Percentiles rank a stretch among this genome's conserved stretches.
These are phyloP conservation scores for Cocos nucifera DNA, from an alignment of 176 grass and related monocot genomes.

Conservation along the genomic window DNA sequence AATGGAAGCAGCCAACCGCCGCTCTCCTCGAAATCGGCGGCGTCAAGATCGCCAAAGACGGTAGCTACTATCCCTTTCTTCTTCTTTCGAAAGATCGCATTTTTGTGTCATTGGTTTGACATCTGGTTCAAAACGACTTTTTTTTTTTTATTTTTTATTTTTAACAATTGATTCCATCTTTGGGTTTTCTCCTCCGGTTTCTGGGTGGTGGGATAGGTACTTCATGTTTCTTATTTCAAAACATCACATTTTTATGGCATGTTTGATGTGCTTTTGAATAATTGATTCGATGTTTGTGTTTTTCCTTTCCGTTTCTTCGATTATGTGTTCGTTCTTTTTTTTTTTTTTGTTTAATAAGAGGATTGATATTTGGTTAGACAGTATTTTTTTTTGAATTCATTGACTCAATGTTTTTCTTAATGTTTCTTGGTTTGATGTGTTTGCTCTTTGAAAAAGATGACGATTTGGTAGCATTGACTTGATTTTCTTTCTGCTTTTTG, in stretches of 20 bases:
- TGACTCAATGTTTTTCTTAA: too few species aligned
- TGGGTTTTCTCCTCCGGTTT: not conserved
- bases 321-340: too few species aligned
- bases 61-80: conserved; percentile 21
- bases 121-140: not conserved
- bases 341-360: too few species aligned
- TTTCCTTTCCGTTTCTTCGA: too few species aligned
- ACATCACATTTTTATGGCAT: too few species aligned
- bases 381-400: too few species aligned
- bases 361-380: too few species aligned
- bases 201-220: conserved; percentile 23
- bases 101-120: not conserved
- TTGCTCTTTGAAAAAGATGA: too few species aligned
- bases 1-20: not conserved
- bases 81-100: not conserved
- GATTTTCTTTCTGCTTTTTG: conserved; percentile 1
- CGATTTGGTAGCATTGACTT: not conserved
- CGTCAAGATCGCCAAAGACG: conserved; percentile 72
- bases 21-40: conserved; percentile 66
- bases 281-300: too few species aligned
- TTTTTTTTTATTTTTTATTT: not conserved
- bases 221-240: too few species aligned
- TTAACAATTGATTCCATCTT: not conserved
- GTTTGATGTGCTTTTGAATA: too few species aligned
- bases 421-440: too few species aligned